Percentiles rank a stretch among this genome's conserved stretches.
phyloP scores from a whole-genome alignment of 768 basidiomycete genomes.

The Boletales sp. region DNA sequence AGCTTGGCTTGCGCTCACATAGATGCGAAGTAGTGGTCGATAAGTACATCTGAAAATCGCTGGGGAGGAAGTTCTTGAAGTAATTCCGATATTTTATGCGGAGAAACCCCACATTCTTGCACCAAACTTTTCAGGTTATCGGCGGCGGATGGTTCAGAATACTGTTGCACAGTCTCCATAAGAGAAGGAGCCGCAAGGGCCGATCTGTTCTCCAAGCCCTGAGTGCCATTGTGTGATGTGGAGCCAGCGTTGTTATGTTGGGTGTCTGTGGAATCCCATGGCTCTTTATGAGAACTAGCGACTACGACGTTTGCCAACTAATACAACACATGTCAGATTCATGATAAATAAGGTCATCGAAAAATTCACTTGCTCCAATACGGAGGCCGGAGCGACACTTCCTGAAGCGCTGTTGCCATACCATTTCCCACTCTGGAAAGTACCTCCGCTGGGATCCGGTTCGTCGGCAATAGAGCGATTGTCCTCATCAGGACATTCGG shows the following conservation, averaged over 20 bases:
- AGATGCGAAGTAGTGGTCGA: slow-evolving; percentile 76
- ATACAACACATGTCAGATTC: slow-evolving; percentile 19
- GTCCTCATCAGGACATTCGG: slow-evolving; percentile 59
- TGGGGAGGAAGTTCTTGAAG: slow-evolving; percentile 84
- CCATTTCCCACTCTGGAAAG: slow-evolving; percentile 83
- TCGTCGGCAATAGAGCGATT: slow-evolving; percentile 70
- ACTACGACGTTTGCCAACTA: slow-evolving; percentile 56
- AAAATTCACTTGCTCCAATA: slow-evolving; percentile 69
- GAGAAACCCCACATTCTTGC: slow-evolving; percentile 88
- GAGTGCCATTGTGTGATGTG: slow-evolving; percentile 21
- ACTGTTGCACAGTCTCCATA: slow-evolving; percentile 41
- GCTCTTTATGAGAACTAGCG: slow-evolving; percentile 32
- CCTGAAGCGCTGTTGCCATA: slow-evolving; percentile 80
- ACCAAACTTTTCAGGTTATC: slow-evolving; percentile 84
- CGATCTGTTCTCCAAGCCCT: slow-evolving; percentile 25
- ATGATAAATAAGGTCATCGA: slow-evolving; percentile 11
- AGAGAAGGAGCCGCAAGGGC: slow-evolving; percentile 28
- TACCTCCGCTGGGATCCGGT: slow-evolving; percentile 70
- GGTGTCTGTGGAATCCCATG: slow-evolving; percentile 19
- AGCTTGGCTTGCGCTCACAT: slow-evolving; percentile 46
- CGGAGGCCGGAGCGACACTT: slow-evolving; percentile 75
- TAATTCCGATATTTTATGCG: slow-evolving; percentile 87
- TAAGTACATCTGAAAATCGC: slow-evolving; percentile 67
- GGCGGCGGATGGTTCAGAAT: slow-evolving; percentile 52
- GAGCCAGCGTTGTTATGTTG: slow-evolving; percentile 11